Evolutionary conservation across 331 rosid genomes (phyloP), one percentile per base, ranked within the genome.

Genomic region (Malus hybrid): DNA sequence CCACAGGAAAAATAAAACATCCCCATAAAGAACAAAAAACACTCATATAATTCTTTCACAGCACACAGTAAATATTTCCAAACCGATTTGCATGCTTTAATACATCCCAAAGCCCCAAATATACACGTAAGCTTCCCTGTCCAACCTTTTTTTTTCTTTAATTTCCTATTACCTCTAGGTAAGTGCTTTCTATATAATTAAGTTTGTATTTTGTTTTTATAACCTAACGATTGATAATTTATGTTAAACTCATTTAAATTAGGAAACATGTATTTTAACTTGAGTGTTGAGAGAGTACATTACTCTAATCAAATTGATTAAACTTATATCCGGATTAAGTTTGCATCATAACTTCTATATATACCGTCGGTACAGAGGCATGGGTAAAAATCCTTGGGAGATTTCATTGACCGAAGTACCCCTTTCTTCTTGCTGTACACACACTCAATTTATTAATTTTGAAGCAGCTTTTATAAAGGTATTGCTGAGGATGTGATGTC

Each of bases 391-490:
- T 9, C 48, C 48, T 36, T 42, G 1, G 13, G 4, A 42, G 48
- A 42, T 42, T 59, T 20, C 64, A 74, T 78, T 84, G 89, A 86
- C 95, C 60, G 70, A 83, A 80, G 57, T 91, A 65, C 92, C 91
- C 89, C 78, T 75, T 16, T 8, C 63, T 20, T 70, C 60, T 68
- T 76, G 27, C 59, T 69, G 80, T 70, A 42, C 81, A 65, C 80
- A 36, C 27, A 14, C 67, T 28, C 75, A 72, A 83, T 87, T 87
- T 44, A 80, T 86, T 84, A 86, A 73, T 69, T 73, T 69, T 69
- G 86, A 87, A 78, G 84, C 96, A 88, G 97, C 97, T 89, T 95
- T 92, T 87, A 67, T 85, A 95, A 94, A 95, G 97, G 85, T 75
- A 83, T 79, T 79, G 88, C 71, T 86, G 89, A 81, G 88, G 96